These are phyloP conservation scores for Podospora pseudocomata DNA, from an alignment of 495 filamentous ascomycete genomes.

Conservation along the genomic window DNA sequence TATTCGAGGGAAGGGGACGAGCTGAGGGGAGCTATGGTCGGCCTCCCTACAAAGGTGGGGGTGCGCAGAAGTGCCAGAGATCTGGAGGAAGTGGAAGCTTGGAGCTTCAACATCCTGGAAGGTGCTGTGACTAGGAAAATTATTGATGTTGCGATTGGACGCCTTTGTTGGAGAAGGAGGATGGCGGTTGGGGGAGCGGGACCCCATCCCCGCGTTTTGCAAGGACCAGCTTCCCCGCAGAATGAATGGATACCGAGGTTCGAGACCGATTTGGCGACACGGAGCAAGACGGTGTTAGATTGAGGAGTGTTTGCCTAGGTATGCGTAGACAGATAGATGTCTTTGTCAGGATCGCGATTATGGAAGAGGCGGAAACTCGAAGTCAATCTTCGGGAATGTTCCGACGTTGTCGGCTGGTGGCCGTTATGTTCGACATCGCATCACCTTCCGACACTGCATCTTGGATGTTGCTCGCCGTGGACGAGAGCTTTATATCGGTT, in stretches of 20 bases:
- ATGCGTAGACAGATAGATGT: background rate
- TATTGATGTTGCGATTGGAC: slow-evolving; percentile 14
- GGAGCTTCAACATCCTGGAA: background rate
- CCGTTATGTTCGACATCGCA: background rate
- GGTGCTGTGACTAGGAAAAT: slow-evolving; percentile 1
- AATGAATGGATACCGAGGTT: slow-evolving; percentile 18
- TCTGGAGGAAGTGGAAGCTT: background rate
- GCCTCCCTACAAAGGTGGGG: background rate
- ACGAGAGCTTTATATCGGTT: too few species aligned
- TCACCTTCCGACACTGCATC: background rate
- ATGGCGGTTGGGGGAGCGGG: background rate
- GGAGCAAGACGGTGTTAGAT: background rate
- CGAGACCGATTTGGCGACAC: slow-evolving; percentile 9
- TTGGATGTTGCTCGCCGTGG: background rate
- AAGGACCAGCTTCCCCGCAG: slow-evolving; percentile 20
- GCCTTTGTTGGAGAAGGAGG: background rate
- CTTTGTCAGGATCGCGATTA: background rate
- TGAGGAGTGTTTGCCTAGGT: background rate
- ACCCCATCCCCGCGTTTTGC: slow-evolving; percentile 19
- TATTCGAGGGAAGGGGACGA: background rate
- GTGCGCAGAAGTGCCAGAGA: background rate
- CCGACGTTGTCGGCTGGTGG: background rate
- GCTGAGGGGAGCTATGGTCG: background rate
- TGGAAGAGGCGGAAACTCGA: background rate
- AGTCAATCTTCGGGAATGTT: background rate